Evolutionary conservation across 1,284 basidiomycete species (phyloP).

Genomic region (Cystobasidiaceae sp.): DNA sequence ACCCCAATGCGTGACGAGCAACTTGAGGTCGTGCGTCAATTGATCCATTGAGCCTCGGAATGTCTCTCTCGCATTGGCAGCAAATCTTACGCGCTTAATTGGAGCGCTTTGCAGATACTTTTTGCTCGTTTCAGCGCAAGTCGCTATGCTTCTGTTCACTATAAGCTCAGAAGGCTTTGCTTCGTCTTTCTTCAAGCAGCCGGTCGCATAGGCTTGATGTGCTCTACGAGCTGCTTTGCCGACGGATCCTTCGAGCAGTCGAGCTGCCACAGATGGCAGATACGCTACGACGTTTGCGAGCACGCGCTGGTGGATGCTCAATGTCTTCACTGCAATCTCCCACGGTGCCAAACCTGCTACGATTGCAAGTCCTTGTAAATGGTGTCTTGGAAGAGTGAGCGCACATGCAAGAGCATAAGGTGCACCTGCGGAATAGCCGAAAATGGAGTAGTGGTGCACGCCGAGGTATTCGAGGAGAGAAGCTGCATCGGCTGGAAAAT

Average conservation of each 20-base stretch:
- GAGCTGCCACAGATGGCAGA: no score
- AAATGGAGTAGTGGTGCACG: not conserved
- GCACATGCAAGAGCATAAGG: constrained; percentile 6
- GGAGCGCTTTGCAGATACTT: not conserved
- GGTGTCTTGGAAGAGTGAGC: not conserved
- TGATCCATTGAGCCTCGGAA: not conserved
- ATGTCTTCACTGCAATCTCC: not conserved
- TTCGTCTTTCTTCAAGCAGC: not conserved
- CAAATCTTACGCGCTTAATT: not conserved
- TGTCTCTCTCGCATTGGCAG: not conserved
- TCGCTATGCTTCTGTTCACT: not conserved
- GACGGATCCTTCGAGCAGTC: no score
- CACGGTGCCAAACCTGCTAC: not conserved
- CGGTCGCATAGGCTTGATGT: not conserved
- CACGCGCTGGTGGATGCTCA: not conserved
- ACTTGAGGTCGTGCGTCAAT: not conserved
- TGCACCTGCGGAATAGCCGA: constrained; percentile 10
- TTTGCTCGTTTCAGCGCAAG: not conserved
- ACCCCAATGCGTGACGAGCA: not conserved
- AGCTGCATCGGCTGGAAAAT: not conserved
- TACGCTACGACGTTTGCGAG: no score
- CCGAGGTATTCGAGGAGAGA: not conserved
- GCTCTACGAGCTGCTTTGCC: no score
- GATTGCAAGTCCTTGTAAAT: not conserved
- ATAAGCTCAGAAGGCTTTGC: not conserved